phyloP scores from a whole-genome alignment of 2,329 filamentous ascomycete genomes.

The Akanthomyces muscarius region DNA sequence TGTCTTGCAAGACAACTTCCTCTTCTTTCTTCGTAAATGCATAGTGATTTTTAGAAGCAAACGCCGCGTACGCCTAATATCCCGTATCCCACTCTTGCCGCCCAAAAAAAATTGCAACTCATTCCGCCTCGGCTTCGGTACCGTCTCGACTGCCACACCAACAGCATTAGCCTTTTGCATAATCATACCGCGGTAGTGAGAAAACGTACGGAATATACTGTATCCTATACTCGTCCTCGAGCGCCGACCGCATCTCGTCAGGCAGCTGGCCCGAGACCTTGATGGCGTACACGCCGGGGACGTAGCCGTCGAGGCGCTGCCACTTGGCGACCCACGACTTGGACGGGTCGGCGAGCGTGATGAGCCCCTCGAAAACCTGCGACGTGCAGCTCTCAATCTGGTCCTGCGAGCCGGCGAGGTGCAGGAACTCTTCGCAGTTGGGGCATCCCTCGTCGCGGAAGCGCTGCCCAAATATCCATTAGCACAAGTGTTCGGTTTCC shows the following conservation, averaged over 20 bases:
- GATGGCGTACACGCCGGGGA: conserved; percentile 85
- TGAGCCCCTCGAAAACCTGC: conserved; percentile 90
- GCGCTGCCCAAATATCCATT: conserved; percentile 48
- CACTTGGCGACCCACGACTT: conserved; percentile 95
- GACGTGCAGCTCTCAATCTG: conserved; percentile 90
- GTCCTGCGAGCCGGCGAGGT: conserved; percentile 73
- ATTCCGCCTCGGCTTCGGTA: conserved; percentile 40
- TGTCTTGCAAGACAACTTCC: not conserved
- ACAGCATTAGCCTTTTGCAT: not conserved
- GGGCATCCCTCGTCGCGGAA: conserved; percentile 88
- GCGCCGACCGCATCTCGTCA: conserved; percentile 56
- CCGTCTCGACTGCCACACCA: conserved; percentile 42
- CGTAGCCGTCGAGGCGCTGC: conserved; percentile 86
- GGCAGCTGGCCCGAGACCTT: conserved; percentile 84
- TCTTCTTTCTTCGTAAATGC: not conserved
- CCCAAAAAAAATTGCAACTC: not conserved
- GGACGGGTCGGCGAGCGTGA: conserved; percentile 76
- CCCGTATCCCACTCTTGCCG: not conserved
- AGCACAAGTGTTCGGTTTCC: not conserved
- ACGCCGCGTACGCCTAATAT: conserved; percentile 7
- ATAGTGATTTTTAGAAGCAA: not conserved
- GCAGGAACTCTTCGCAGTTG: conserved; percentile 92
- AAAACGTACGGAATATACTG: conserved; percentile 61
- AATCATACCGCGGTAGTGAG: conserved; percentile 27
- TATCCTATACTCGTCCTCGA: conserved; percentile 61